A percentile compares a stretch with the other conserved stretches of the same genome.
These are phyloP conservation scores for Leccinum uliginosum DNA, from an alignment of 768 basidiomycete species.

Conservation along the genomic window DNA sequence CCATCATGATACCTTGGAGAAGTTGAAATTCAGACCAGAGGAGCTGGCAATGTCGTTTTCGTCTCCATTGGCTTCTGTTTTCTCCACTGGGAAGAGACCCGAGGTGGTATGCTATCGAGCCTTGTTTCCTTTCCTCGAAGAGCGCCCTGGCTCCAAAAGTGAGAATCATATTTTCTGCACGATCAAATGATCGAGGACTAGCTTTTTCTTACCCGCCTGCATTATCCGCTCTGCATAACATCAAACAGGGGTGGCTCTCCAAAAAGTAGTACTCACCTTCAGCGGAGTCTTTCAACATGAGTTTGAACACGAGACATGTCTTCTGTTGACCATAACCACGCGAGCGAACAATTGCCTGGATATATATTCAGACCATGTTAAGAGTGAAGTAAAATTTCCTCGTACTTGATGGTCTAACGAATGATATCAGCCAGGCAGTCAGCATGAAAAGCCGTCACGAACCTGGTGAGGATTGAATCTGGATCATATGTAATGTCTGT, in stretches of 20 bases:
- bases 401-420: conserved; percentile 74
- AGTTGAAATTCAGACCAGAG: conserved; percentile 63
- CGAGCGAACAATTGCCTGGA: conserved; percentile 87
- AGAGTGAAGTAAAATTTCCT: neutral
- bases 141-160: conserved; percentile 85
- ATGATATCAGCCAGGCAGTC: conserved; percentile 6
- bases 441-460: conserved; percentile 15
- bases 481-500: conserved; percentile 93
- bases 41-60: conserved; percentile 49
- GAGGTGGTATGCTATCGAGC: conserved; percentile 39
- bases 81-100: conserved; percentile 38
- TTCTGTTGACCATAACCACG: conserved; percentile 96
- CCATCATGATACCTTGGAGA: conserved; percentile 96
- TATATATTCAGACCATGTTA: conserved; percentile 5
- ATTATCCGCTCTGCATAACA: conserved; percentile 75
- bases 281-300: conserved; percentile 93
- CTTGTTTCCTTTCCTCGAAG: conserved; percentile 60
- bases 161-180: conserved; percentile 93
- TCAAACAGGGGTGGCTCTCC: conserved; percentile 1
- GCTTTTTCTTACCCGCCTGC: conserved; percentile 89
- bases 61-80: conserved; percentile 69
- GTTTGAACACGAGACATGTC: conserved; percentile 90
- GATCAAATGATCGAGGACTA: conserved; percentile 90
- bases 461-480: conserved; percentile 96
- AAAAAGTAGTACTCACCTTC: conserved; percentile 52